Evolutionary conservation across 257 asterid species (phyloP), one percentile per base, ranked within the genome.

Genomic region (Penstemon barbatus): DNA sequence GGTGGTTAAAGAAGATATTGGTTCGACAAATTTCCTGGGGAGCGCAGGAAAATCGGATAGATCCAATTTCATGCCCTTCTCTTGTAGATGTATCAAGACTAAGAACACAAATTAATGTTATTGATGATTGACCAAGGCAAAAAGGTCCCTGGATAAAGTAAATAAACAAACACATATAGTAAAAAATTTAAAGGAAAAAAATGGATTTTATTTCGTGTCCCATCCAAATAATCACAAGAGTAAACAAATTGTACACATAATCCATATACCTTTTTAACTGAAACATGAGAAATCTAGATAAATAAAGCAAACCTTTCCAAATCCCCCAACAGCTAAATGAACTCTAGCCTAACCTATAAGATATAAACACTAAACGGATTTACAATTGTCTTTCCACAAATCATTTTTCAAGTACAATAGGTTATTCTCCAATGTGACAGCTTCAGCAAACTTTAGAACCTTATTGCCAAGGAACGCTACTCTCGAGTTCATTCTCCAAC

Each of bases 321-420:
- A 66, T 41, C 41, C 66, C 56, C 45, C 48, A 42, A 52, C 37
- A 61, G 51, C 43, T 58, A 59, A 43, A 10, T 55, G 50, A 54
- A 51, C 67, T 51, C 72, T 61, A 12, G 50, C 48, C 57, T 72
- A 68, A 51, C 57, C 63, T 54, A 65, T 5, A 57, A 41, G 19
- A 39, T n/a, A 7, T 19, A 45, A 4, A 45, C 33, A 9, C 55
- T 42, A 41, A n/a, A 37, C 15, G 44, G 63, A 70, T 70, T n/a
- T 75, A 76, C 72, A 76, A 19, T 36, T 61, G 46, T 59, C 36
- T 7, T 42, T 3, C 41, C 68, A 63, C 41, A 46, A 61, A 62
- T 48, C 63, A 52, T 38, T 5, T 38, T n/a, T 15, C 50, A 59
- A 36, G 49, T 64, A 50, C 18, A 19, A 18, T 48, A 19, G 3